Evolutionary conservation across 2,329 filamentous ascomycete genomes (phyloP), one percentile per base, ranked within the genome.

Genomic region (Fulvia fulva): DNA sequence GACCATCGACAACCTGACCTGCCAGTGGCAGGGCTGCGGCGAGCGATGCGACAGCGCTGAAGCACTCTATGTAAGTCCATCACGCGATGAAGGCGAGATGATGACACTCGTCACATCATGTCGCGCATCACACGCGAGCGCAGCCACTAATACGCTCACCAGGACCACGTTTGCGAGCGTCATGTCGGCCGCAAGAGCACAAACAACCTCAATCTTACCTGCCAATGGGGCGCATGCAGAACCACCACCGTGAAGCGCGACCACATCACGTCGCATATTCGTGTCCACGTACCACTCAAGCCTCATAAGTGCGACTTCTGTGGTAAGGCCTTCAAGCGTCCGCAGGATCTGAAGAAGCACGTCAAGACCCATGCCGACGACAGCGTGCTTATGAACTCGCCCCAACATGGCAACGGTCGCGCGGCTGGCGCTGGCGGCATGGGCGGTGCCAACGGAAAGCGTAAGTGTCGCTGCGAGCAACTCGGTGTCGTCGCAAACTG

Each of bases 251-350:
- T 97, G 74, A 97, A 99, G 83, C 91, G 94, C 70, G 94, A 97
- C 71, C 94, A 99, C 79, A 99, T 99, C 77, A 99, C 94, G 52
- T 97, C 94, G 52, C 94, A 99, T 77, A 97, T 99, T 69, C 90
- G 94, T 65, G 94, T 97, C 55, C 94, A 99, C 75, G 93, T 99
- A n/a, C 94, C 94, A 0, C 81, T 99, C 61, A 99, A 99, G 83
- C 94, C 94, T 66, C 94, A 99, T 81, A 97, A 97, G 78, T 99
- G 94, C 76, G 92, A 97, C 73, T 96, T 97, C 78, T 99, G 94
- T 73, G 91, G 91, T 73, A 99, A 99, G 81, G 92, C 92, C 1
- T 99, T 99, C 83, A 99, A 99, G 85, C 89, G 94, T 32, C 94
- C 94, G 2, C 94, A 99, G 79, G 94, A 99, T 80, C 76, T 99